Percentiles rank a stretch among this genome's conserved stretches.
phyloP scores from a whole-genome alignment of 164 flowering plant species.

The Euptelea pleiosperma region DNA sequence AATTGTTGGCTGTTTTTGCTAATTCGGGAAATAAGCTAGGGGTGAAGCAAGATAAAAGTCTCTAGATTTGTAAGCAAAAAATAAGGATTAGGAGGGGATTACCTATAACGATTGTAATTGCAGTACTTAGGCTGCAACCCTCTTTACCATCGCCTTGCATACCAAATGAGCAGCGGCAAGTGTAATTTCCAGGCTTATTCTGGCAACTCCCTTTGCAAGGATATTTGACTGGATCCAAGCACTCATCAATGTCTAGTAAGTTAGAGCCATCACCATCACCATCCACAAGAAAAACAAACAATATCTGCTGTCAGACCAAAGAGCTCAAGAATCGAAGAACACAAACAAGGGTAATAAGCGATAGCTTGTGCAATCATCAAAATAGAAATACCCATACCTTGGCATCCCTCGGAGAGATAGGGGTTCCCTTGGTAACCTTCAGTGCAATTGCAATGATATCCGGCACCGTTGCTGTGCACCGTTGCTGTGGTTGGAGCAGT shows the following conservation, averaged over 20 bases:
- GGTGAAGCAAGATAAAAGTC: no score
- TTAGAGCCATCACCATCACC: no score
- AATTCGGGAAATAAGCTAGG: no score
- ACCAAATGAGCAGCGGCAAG: conserved; percentile 25
- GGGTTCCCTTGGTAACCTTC: conserved; percentile 18
- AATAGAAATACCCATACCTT: neutral
- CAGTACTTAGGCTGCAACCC: neutral
- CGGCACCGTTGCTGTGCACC: no score
- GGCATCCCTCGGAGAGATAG: conserved; percentile 13
- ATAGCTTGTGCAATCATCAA: neutral
- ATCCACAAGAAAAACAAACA: neutral
- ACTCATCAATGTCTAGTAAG: conserved; percentile 36
- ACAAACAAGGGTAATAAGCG: no score
- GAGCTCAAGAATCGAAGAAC: no score
- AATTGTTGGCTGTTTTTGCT: no score
- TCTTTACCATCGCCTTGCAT: neutral
- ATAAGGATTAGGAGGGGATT: neutral
- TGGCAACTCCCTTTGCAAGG: conserved; percentile 20
- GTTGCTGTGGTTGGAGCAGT: neutral
- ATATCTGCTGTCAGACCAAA: neutral
- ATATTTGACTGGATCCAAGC: conserved; percentile 12
- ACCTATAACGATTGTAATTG: neutral
- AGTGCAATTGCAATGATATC: conserved; percentile 15
- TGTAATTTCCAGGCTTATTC: conserved; percentile 21
- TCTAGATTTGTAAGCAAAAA: no score